phyloP scores from a whole-genome alignment of 148 eudicot species.

The Polygonum aviculare region DNA sequence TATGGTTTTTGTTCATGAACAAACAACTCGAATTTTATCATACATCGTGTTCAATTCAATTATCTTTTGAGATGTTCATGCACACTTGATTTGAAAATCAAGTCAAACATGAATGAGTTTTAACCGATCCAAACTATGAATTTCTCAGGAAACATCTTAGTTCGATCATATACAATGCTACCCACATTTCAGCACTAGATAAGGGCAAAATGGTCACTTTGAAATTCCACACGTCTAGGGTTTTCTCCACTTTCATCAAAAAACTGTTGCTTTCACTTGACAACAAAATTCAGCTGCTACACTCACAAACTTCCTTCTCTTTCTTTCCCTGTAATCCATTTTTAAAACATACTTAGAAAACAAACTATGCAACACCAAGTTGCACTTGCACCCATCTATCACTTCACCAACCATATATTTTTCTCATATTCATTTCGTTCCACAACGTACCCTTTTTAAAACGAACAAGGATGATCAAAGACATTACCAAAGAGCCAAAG shows the following conservation, averaged over 20 bases:
- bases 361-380: slow-evolving; percentile 3
- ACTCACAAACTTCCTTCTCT: background rate
- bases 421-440: background rate
- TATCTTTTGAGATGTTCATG: no score
- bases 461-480: background rate
- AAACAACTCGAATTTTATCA: no score
- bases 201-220: background rate
- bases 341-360: slow-evolving; percentile 8
- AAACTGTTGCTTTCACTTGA: background rate
- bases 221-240: background rate
- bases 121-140: no score
- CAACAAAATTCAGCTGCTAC: background rate
- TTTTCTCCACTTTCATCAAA: background rate
- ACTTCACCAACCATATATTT: slow-evolving; percentile 1
- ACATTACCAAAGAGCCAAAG: slow-evolving; percentile 4
- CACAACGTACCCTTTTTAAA: background rate
- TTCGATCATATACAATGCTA: no score
- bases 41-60: no score
- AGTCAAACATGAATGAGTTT: no score
- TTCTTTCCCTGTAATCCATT: background rate
- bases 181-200: no score
- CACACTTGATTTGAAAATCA: no score
- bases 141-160: no score
- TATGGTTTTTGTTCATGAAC: no score
- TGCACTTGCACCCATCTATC: background rate